These are phyloP conservation scores for Sarcodon aspratus DNA, from an alignment of 768 basidiomycete genomes.

Conservation along the genomic window DNA sequence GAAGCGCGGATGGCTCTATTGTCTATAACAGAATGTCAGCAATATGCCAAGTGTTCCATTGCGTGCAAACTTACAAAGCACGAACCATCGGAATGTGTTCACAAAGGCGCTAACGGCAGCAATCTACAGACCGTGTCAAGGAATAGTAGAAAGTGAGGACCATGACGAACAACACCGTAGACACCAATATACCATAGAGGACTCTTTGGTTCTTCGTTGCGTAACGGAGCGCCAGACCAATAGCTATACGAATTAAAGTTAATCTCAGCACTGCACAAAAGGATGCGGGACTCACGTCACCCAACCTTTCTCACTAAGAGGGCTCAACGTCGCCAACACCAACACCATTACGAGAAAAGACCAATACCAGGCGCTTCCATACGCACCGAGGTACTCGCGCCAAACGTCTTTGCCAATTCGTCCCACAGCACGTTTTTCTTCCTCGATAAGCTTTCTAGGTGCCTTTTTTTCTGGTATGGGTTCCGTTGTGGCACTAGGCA, in stretches of 20 bases:
- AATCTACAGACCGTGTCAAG: slow-evolving; percentile 1
- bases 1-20: slow-evolving; percentile 76
- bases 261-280: slow-evolving; percentile 12
- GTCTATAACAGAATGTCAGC: slow-evolving; percentile 40
- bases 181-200: slow-evolving; percentile 52
- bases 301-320: slow-evolving; percentile 40
- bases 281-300: slow-evolving; percentile 18
- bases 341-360: slow-evolving; percentile 22
- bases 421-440: slow-evolving; percentile 39
- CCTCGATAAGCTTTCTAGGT: slow-evolving; percentile 76
- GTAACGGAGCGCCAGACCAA: slow-evolving; percentile 27
- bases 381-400: slow-evolving; percentile 29
- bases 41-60: slow-evolving; percentile 12
- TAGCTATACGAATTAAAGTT: too few species aligned
- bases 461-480: slow-evolving; percentile 31
- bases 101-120: slow-evolving; percentile 31
- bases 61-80: too few species aligned
- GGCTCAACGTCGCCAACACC: slow-evolving; percentile 26
- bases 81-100: slow-evolving; percentile 52
- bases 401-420: slow-evolving; percentile 34
- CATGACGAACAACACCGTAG: slow-evolving; percentile 63
- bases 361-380: slow-evolving; percentile 29
- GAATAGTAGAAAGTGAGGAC: background rate
- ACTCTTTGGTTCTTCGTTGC: slow-evolving; percentile 10
- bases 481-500: slow-evolving; percentile 22